Conservation (phyloP, 257 asterid genomes). For the Echites panduratus region DNA sequence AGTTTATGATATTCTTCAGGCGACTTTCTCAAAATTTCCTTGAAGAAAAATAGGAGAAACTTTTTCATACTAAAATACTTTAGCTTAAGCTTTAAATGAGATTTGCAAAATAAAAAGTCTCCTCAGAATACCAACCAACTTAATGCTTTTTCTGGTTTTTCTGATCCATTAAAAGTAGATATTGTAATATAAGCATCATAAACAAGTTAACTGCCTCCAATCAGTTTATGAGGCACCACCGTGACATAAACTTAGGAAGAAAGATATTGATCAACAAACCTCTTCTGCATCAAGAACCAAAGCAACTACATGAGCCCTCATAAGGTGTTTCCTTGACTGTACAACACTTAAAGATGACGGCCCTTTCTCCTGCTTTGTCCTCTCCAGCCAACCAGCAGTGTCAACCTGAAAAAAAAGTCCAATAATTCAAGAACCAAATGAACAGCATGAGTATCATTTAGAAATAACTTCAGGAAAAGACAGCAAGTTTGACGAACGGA, state of each 20-base stretch:
- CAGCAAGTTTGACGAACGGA: not conserved
- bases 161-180: not conserved
- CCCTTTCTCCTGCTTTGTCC: constrained; percentile 90
- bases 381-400: constrained; percentile 98
- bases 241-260: not conserved
- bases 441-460: not conserved
- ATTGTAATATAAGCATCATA: not conserved
- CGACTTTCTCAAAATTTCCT: no score
- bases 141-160: not conserved
- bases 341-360: constrained; percentile 88
- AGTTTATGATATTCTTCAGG: no score
- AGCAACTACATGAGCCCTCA: constrained; percentile 95
- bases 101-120: not conserved
- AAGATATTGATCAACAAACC: constrained; percentile 38
- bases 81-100: not conserved
- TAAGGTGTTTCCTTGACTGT: constrained; percentile 92
- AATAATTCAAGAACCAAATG: not conserved
- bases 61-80: not conserved
- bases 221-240: not conserved
- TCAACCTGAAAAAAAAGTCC: constrained; percentile 57
- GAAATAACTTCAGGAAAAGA: not conserved
- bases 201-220: not conserved
- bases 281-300: constrained; percentile 94
- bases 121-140: not conserved
- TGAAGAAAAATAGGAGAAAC: not conserved